Evolutionary conservation across 495 filamentous ascomycete genomes (phyloP), one percentile per base, ranked within the genome.

Genomic region (Hypomontagnella monticulosa): DNA sequence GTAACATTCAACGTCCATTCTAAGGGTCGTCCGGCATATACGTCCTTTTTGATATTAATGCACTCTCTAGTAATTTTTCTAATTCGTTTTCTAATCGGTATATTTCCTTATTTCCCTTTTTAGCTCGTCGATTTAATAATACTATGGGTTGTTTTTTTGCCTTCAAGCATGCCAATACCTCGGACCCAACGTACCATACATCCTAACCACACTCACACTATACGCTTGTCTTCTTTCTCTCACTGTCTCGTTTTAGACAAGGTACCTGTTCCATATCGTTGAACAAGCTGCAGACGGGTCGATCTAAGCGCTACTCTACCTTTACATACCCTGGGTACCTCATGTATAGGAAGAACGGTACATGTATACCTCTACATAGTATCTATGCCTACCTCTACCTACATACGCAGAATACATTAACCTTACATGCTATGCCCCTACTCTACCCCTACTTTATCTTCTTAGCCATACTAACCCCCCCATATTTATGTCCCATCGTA

Each of bases 401-500:
- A 57, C 42, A 57, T 53, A 58, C 47, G 38, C 42, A 41, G 55
- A 46, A 44, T 56, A 46, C 48, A 46, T 47, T 36, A 36, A 36
- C 41, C 64, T 49, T 62, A 51, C 64, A 48, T 55, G 53, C 49
- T 48, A 49, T 54, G 43, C 33, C 50, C 55, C 63, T 50, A 64
- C 71, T 61, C 65, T 70, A 62, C 33, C 50, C 55, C 63, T 50
- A 64, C 71, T 61, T 67, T 70, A 62, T 68, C 64, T 70, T 61
- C 58, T 69, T 61, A 71, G 62, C 71, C 64, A 67, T 70, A 61
- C 49, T 67, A 61, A 61, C 51, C 56, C 49, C 71, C 49, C 71
- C 71, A 71, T 73, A 71, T 67, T 65, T 67, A 53, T 47, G 67
- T 71, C 67, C 61, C 70, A 63, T 69, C 67, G 70, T 65, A 69